Base-by-base conservation (phyloP, 192 early-diverging fungal species). In the Backusella macrospora region DNA sequence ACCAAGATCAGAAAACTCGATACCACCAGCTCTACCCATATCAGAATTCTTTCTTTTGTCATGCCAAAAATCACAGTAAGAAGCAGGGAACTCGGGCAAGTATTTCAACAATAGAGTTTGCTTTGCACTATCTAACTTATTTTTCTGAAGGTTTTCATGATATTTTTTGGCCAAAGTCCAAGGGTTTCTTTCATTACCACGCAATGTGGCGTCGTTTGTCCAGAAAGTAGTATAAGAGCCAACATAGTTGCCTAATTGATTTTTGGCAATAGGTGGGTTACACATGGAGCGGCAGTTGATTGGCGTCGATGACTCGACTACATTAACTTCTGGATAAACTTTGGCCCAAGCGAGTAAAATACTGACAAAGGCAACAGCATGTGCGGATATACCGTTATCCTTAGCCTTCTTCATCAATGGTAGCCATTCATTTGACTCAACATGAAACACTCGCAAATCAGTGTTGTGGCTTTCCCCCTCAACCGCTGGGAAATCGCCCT, bases 1-100 rank as follows among this genome's bases (percentile, higher is more conserved):
- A 37, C 78, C 74, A 12, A 79, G 68, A 77, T 76, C 84, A 38
- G 67, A 85, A 3, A 74, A 44, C 18, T 81, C 79, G 5, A 81
- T 13, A 15, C 79, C 76, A 38, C 75, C 79, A 0, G 34, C 38
- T 39, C 79, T 76, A 0, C 76, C 76, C 68, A 81, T 74, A 10
- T 65, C 13, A 21, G 43, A 15, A n/a, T 70, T 63, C n/a, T 74
- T 70, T 15, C 74, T 39, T 14, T 63, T 76, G 5, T 69, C 59
- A 0, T 47, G 29, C 52, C 44, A 74, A 46, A 52, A 81, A 18
- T 76, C 52, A 16, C 38, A 37, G 34, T 68, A 81, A 8, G 70
- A 69, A 0, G 65, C 23, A 16, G 79, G 79, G 49, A 64, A 81
- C 1, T 72, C 29, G 5, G 64, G 55, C 2, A 81, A 45, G 23